A percentile compares a stretch with the other conserved stretches of the same genome.
phyloP scores from a whole-genome alignment of 176 grass and related monocot species.

The Poa pratensis region DNA sequence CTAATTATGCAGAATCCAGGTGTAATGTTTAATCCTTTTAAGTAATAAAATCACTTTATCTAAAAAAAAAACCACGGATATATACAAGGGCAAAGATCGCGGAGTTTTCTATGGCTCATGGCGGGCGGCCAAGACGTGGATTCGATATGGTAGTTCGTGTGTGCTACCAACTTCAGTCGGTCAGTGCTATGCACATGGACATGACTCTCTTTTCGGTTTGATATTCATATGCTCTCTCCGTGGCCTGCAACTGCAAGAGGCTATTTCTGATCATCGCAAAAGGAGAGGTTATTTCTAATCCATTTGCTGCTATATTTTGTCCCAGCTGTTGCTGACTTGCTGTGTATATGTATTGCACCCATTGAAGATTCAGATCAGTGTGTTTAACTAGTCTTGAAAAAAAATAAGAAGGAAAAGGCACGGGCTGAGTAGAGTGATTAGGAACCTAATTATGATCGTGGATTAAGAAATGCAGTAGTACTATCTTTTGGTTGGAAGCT shows the following conservation, averaged over 20 bases:
- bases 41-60: no score
- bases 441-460: background rate
- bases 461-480: constrained; percentile 26
- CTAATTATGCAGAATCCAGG: no score
- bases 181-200: constrained; percentile 45
- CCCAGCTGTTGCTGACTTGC: constrained; percentile 1
- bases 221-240: background rate
- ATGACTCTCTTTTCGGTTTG: constrained; percentile 32
- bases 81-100: constrained; percentile 30
- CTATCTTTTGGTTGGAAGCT: constrained; percentile 42
- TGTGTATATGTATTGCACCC: background rate
- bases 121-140: constrained; percentile 18
- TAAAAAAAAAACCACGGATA: constrained; percentile 24
- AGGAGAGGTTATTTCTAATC: background rate
- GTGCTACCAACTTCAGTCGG: constrained; percentile 40
- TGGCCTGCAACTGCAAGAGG: background rate
- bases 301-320: constrained; percentile 23
- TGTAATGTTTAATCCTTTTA: no score
- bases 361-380: constrained; percentile 15
- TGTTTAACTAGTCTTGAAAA: constrained; percentile 8
- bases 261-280: background rate
- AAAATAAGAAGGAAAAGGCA: background rate
- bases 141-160: constrained; percentile 36
- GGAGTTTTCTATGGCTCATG: background rate
- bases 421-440: constrained; percentile 10